These are phyloP conservation scores for Cicer chorassanicum DNA, from an alignment of 306 rosid species.

Conservation along the genomic window DNA sequence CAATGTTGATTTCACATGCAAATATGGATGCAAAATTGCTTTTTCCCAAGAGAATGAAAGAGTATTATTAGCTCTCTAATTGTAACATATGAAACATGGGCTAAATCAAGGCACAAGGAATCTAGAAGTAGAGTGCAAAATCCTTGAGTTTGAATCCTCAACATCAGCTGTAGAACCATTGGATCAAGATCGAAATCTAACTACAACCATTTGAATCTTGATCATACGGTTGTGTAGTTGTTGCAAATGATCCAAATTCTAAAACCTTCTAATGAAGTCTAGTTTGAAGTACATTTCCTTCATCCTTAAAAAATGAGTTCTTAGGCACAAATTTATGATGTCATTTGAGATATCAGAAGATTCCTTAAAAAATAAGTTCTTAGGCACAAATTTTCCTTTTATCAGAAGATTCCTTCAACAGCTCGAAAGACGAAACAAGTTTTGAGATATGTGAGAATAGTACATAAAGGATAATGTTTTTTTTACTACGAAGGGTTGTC, in stretches of 20 bases:
- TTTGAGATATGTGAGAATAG: slow-evolving; percentile 28
- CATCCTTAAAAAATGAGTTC: slow-evolving; percentile 3
- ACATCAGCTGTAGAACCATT: background rate
- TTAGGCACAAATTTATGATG: background rate
- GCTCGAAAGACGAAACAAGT: background rate
- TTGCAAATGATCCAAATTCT: background rate
- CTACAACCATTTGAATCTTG: background rate
- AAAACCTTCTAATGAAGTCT: background rate
- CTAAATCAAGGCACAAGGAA: background rate
- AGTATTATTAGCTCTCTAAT: background rate
- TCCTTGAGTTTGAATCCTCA: background rate
- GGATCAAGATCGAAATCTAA: background rate
- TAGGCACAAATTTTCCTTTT: background rate
- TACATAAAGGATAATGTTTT: background rate
- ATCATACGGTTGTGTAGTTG: background rate
- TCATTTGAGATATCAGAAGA: background rate
- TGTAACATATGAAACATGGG: background rate
- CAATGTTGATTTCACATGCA: too few relatives aligned
- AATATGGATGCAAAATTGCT: background rate
- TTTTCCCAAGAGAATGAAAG: background rate
- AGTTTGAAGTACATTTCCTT: slow-evolving; percentile 21
- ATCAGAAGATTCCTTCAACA: background rate
- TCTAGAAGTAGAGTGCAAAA: background rate
- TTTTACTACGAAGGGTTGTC: too few relatives aligned
- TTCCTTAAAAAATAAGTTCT: background rate